Base-by-base conservation (phyloP, 2,329 filamentous ascomycete species). In the Hymenoscyphus fructigenus region DNA sequence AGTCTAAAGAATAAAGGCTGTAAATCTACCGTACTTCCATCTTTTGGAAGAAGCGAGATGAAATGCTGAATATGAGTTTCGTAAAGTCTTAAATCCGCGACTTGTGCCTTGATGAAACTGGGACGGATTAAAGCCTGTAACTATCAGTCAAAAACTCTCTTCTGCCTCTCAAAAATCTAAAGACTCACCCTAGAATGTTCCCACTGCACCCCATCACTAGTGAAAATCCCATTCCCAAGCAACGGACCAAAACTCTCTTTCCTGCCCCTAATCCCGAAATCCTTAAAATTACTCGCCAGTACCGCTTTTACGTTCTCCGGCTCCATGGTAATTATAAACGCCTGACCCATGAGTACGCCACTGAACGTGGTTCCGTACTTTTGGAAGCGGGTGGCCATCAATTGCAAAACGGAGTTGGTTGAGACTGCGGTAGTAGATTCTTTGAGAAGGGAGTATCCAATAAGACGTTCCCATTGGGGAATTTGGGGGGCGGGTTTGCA, bases 41-140 rank as follows among this genome's bases (percentile, higher is more conserved):
- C 80, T 3, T 71, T 75, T 0, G 87, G 86, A 5, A 91, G 81
- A 3, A 80, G 79, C 26, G 83, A 76, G 59, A 91, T 76, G 55
- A 88, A 78, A 53, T 85, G 81, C 61, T 83, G 78, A 6, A 91
- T 81, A 74, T 93, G 90, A 20, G 81, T 79, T 73, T 93, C 90
- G 68, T 91, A 88, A 61, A 88, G 85, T 38, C 85, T 81, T 26
- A 93, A 79, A 73, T 93, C 89, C 34, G 88, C 86, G 47, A 84
- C 78, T 72, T 84, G 81, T 65, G 82, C 79, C 7, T 81, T 76
- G n/a, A 81, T 78, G 66, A 85, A 85, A 67, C 81, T 79, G 0
- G 84, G 84, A 7, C 83, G 78, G 32, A 87, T 77, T 70, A 29
- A 29, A 20, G 41, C 41, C 41, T 47, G 4, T 17, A 1, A 41